Percentiles rank a stretch among this genome's conserved stretches.
These are phyloP conservation scores for Lachancea cidri DNA, from an alignment of 805 yeast species.

Conservation along the genomic window DNA sequence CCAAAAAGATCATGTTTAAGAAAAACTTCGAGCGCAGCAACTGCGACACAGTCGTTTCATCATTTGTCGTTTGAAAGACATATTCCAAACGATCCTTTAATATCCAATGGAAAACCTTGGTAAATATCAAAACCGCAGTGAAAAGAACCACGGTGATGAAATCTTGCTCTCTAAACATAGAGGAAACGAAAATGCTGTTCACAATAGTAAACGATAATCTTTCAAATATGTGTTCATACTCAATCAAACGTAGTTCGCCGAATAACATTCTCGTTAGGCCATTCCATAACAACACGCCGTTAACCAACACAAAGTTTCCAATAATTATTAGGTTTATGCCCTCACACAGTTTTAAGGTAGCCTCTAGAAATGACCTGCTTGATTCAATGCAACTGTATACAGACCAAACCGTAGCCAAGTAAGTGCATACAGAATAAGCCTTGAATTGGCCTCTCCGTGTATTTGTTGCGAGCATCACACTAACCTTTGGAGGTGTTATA, in stretches of 20 bases:
- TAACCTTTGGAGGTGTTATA: too few species aligned
- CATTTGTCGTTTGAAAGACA: constrained; percentile 40
- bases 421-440: constrained; percentile 14
- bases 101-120: constrained; percentile 76
- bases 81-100: constrained; percentile 44
- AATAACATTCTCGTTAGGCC: constrained; percentile 51
- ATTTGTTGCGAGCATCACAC: neutral
- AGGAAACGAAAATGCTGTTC: constrained; percentile 52
- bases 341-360: constrained; percentile 45
- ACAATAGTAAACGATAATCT: constrained; percentile 60
- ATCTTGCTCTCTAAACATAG: constrained; percentile 47
- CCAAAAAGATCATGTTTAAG: constrained; percentile 41
- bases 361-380: constrained; percentile 34
- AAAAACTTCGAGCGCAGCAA: constrained; percentile 36
- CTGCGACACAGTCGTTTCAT: constrained; percentile 30
- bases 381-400: constrained; percentile 22
- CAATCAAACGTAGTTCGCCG: constrained; percentile 71
- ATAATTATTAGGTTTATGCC: constrained; percentile 42
- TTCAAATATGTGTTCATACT: constrained; percentile 67
- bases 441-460: constrained; percentile 7
- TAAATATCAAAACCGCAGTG: constrained; percentile 40
- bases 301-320: constrained; percentile 41
- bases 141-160: constrained; percentile 40
- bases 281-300: constrained; percentile 39
- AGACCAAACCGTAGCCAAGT: constrained; percentile 18